Evolutionary conservation across 225 moss, liverwort and hornwort genomes (phyloP), one percentile per base, ranked within the genome.

Genomic region (Rhytidiadelphus loreus): DNA sequence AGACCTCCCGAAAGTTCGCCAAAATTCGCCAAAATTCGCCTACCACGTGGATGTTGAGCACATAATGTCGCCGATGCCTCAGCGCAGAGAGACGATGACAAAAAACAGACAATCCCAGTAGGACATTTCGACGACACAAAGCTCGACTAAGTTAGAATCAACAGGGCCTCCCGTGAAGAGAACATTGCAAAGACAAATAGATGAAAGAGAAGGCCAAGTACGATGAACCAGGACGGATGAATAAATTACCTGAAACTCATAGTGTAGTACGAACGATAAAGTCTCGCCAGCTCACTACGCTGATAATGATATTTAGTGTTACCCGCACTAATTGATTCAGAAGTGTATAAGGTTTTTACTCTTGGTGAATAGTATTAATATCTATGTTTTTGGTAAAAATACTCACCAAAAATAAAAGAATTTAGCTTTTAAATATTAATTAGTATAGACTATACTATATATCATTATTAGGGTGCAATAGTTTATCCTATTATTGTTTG

Each of bases 321-420:
- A 30, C 73, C 6, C 28, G 28, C 22, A n/a, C 22, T n/a, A n/a
- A n/a, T 66, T n/a, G 23, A 23, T 69, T 68, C 13, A 69, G 24
- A 28, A 43, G 26, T 9, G 28, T 43, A 43, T 6, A 26, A 28
- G 19, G 11, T 29, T 46, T 69, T 46, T 46, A 3, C 17, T 41
- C 25, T 25, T 23, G 4, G 39, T 70, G 70, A 70, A 24, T 43
- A 26, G 12, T 30, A 6, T 32, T 3, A 1, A 48, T 30, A 30
- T 30, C 18, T 21, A 33, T 21, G 8, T 2, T 50, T 50, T 75
- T 22, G 11, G 2, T 22, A 13, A 52, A 73, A 76, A 33, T 52
- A 22, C 13, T 21, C 2, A 33, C 1, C 2, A 5, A 52, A 0
- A 2, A 5, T 44, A 7, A 22, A 21, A 55, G 6, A 46, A 46